Evolutionary conservation across 768 basidiomycete genomes (phyloP), one percentile per base, ranked within the genome.

Genomic region (Strobilomyces dryophilus): DNA sequence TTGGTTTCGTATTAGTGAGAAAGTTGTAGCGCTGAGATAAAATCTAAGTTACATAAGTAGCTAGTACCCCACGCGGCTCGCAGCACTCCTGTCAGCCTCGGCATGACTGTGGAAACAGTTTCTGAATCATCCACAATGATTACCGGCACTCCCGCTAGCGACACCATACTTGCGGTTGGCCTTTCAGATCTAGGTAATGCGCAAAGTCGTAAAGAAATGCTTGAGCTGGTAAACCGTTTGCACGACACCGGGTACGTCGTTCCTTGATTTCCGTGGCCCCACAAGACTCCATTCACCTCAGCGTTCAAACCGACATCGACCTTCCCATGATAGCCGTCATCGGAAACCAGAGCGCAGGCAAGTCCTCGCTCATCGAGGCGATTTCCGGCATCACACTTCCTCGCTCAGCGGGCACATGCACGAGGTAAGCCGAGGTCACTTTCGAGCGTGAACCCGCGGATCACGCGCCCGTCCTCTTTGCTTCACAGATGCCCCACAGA

Each of bases 211-310:
- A 76, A 74, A 12, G 69, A 67, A 34, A 76, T 83, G 72, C 69
- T 86, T 0, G 82, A 84, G 51, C 64, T 82, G 0, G 70, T 84
- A 2, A 83, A 84, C 51, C 76, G 76, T 1, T 66, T 86, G 37
- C 75, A 83, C 2, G 89, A 86, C 0, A 82, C 88, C 17, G 86
- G 87, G 86, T 57, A 47, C 6, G 47, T 4, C 14, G 8, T 27
- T 5, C 24, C n/a, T 40, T 8, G 1, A 1, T 3, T 2, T 24
- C 24, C 24, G 18, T 4, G 2, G 10, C 12, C 41, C 21, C 12
- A 26, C 21, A 6, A 21, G 14, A 14, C 6, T 26, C 24, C 3
- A 26, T 10, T 21, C 20, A n/a, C 9, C 14, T 31, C n/a, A 51
- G 50, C 18, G 50, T 51, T 21, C 50, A 45, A 37, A 51, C 50